Evolutionary conservation across 1,284 basidiomycete species (phyloP), one percentile per base, ranked within the genome.

Genomic region (Leccinum subspadiceum): DNA sequence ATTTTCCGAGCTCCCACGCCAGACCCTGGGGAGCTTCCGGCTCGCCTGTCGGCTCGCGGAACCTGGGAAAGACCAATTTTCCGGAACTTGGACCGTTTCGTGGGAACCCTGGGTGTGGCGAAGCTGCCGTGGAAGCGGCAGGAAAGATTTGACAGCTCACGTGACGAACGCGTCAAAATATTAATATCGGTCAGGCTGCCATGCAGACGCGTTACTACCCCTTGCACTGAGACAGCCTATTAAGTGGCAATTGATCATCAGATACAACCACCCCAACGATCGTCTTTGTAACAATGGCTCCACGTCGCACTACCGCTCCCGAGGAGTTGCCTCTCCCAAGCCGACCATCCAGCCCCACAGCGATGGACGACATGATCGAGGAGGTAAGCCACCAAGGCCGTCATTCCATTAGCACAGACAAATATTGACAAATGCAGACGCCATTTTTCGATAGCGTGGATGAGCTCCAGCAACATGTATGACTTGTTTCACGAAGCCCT

Each of bases 401-500:
- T 63, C 35, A 22, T 48, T 44, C 10, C n/a, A 8, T 48, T 41
- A 20, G 17, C 49, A 24, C 44, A 13, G 13, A 35, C 39, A 10
- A 8, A 17, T 17, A 29, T 4, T 39, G 4, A 46, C 10, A 12
- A 56, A 46, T 26, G 56, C 37, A 90, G 86, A 70, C 74, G 1
- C 78, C 83, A 7, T 87, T 80, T 70, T 90, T 90, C 64, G 87
- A 94, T 73, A 88, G 82, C 15, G 85, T 96, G 9, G 93, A 96
- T 68, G 93, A 95, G 65, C 86, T 96, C 17, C 93, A 95, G 70
- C 84, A 90, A 63, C 91, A 96, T 74, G 93, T 92, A 69, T 64
- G 83, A 69, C n/a, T 17, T 51, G 54, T 33, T 46, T 46, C 44
- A 46, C 44, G 17, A 46, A 46, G 12, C 20, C 20, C 44, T 46